Percentiles rank a stretch among this genome's conserved stretches.
These are phyloP conservation scores for Boeremia exigua DNA, from an alignment of 2,329 filamentous ascomycete genomes.

Conservation along the genomic window DNA sequence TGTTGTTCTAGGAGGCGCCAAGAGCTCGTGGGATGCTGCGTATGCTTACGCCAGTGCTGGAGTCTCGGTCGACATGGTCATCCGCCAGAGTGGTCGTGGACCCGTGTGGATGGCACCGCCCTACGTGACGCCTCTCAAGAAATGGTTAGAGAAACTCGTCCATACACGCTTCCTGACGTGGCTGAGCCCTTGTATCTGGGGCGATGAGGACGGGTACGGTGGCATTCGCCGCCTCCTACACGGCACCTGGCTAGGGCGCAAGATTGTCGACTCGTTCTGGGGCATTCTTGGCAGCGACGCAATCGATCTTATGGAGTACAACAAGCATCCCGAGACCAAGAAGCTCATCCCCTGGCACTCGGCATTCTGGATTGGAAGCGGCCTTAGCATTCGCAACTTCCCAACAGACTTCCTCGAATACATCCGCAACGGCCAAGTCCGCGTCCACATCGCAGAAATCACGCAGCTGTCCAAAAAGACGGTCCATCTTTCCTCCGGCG, in stretches of 20 bases:
- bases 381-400: slow-evolving; percentile 68
- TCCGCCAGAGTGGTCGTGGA: slow-evolving; percentile 64
- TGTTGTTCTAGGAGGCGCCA: slow-evolving; percentile 66
- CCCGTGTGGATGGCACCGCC: slow-evolving; percentile 66
- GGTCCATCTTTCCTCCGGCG: slow-evolving; percentile 58
- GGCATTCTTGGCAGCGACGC: slow-evolving; percentile 61
- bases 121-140: slow-evolving; percentile 71
- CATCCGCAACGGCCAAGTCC: slow-evolving; percentile 60
- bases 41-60: slow-evolving; percentile 63
- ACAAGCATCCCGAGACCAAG: slow-evolving; percentile 49
- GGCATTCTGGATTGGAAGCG: slow-evolving; percentile 61
- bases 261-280: slow-evolving; percentile 64
- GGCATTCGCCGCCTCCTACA: slow-evolving; percentile 63
- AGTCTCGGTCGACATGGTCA: slow-evolving; percentile 65
- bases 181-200: slow-evolving; percentile 79
- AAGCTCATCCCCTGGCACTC: slow-evolving; percentile 52
- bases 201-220: slow-evolving; percentile 65
- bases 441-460: slow-evolving; percentile 63
- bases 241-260: slow-evolving; percentile 62
- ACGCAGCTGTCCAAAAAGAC: slow-evolving; percentile 54
- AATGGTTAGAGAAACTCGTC: slow-evolving; percentile 71
- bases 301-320: slow-evolving; percentile 54
- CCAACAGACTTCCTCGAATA: slow-evolving; percentile 63
- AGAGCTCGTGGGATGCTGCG: slow-evolving; percentile 68
- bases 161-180: slow-evolving; percentile 72